These are phyloP conservation scores for Saksenaea vasiformis DNA, from an alignment of 371 early-diverging fungal species.

Conservation along the genomic window DNA sequence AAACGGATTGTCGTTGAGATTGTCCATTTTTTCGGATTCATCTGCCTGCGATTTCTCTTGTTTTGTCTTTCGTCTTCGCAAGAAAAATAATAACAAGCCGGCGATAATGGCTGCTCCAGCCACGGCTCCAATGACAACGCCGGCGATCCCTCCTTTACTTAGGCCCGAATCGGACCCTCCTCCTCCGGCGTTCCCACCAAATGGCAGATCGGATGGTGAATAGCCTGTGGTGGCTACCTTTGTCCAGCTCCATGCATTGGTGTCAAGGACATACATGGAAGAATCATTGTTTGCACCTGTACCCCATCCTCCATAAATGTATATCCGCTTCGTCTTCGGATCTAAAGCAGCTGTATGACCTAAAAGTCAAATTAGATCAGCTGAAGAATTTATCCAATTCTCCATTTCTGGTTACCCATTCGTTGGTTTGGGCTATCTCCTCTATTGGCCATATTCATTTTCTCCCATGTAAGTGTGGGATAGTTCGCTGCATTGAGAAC, in stretches of 20 bases:
- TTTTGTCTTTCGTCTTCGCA: conserved; percentile 10
- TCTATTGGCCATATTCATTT: conserved; percentile 20
- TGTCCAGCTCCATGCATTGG: conserved; percentile 25
- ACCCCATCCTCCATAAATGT: conserved; percentile 41
- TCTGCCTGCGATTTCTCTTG: not conserved
- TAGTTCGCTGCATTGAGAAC: conserved; percentile 40
- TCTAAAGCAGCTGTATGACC: conserved; percentile 15
- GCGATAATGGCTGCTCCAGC: conserved; percentile 13
- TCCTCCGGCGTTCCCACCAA: not conserved
- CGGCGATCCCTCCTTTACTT: conserved; percentile 17
- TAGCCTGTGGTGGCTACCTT: conserved; percentile 18
- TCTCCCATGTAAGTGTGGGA: conserved; percentile 37
- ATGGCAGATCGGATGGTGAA: not conserved
- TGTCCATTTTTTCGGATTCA: conserved; percentile 9
- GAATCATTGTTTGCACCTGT: conserved; percentile 20
- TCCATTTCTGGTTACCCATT: conserved; percentile 36
- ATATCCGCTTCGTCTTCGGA: conserved; percentile 11
- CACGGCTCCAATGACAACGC: conserved; percentile 25
- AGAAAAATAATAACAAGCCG: conserved; percentile 6
- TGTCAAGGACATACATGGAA: conserved; percentile 28
- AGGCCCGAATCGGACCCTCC: not conserved
- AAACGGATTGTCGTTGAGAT: conserved; percentile 7
- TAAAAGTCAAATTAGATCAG: not conserved
- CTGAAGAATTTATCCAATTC: not conserved
- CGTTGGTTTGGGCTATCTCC: conserved; percentile 33